Percentiles rank a stretch among this genome's conserved stretches.
Evolutionary conservation across 2,329 filamentous ascomycete genomes (phyloP).

Genomic region (Simplicillium aogashimaense): DNA sequence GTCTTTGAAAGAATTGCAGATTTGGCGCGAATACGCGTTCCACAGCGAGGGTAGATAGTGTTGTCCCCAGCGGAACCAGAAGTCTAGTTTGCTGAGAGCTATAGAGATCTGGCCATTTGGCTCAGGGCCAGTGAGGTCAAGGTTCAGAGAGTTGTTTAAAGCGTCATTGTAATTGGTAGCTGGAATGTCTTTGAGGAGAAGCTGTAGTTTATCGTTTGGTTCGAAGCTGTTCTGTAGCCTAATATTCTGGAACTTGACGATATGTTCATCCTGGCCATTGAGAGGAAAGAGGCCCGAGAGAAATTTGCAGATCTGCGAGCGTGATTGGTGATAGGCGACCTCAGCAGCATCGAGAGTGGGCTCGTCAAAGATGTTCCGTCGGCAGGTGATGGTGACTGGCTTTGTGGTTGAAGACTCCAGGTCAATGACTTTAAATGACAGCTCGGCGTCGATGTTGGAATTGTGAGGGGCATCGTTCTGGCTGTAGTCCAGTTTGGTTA

Average conservation of each 20-base stretch:
- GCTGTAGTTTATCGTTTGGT: conserved; percentile 5
- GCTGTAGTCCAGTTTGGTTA: conserved; percentile 9
- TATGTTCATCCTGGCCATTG: conserved; percentile 24
- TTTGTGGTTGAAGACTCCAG: background rate
- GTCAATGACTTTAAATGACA: background rate
- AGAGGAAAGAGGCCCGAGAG: conserved; percentile 34
- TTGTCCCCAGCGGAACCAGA: conserved; percentile 41
- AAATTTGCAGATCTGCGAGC: conserved; percentile 38
- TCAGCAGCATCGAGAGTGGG: conserved; percentile 19
- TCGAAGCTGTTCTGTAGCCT: background rate
- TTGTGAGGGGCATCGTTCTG: background rate
- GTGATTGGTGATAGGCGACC: conserved; percentile 41
- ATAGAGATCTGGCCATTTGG: conserved; percentile 39
- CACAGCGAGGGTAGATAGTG: conserved; percentile 49
- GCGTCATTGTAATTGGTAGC: conserved; percentile 23
- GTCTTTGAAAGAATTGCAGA: conserved; percentile 55
- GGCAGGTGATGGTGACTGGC: conserved; percentile 7
- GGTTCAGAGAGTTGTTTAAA: conserved; percentile 33
- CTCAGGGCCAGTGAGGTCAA: conserved; percentile 33
- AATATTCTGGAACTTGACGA: too few species aligned
- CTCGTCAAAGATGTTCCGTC: conserved; percentile 10
- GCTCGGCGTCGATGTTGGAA: background rate
- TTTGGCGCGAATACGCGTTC: conserved; percentile 44
- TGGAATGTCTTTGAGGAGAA: conserved; percentile 25
- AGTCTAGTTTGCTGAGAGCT: conserved; percentile 26